A percentile compares a stretch with the other conserved stretches of the same genome.
These are phyloP conservation scores for Saturnispora diversa DNA, from an alignment of 805 yeast species.

Conservation along the genomic window DNA sequence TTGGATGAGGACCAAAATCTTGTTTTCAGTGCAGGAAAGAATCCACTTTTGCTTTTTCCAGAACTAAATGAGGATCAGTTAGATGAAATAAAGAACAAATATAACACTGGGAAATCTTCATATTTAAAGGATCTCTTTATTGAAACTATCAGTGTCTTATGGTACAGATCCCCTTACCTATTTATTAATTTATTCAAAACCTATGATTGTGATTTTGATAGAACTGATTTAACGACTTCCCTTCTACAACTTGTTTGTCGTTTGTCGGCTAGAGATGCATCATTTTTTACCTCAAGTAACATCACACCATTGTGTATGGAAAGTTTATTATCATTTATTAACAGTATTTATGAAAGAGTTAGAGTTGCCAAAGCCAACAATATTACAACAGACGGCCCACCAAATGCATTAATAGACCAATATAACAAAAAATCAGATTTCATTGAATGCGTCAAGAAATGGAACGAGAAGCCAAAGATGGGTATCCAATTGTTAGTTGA, in stretches of 20 bases:
- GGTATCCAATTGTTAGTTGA: constrained; percentile 64
- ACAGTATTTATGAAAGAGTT: constrained; percentile 49
- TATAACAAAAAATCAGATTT: constrained; percentile 62
- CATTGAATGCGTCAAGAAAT: constrained; percentile 61
- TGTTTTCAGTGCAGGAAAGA: constrained; percentile 26
- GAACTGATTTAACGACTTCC: constrained; percentile 65
- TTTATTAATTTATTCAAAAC: constrained; percentile 71
- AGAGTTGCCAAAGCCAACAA: constrained; percentile 27
- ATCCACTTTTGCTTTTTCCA: constrained; percentile 22
- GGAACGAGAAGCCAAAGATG: constrained; percentile 70
- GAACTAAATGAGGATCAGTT: constrained; percentile 23
- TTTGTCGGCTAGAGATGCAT: constrained; percentile 79
- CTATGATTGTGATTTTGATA: constrained; percentile 86
- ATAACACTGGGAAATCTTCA: constrained; percentile 40
- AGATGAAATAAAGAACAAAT: constrained; percentile 26
- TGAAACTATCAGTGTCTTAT: constrained; percentile 73
- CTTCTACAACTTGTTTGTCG: constrained; percentile 65
- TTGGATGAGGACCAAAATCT: constrained; percentile 23
- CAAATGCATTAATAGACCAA: constrained; percentile 33
- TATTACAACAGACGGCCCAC: constrained; percentile 13
- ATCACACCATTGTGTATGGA: constrained; percentile 94
- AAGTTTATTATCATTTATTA: constrained; percentile 66
- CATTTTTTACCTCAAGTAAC: constrained; percentile 65
- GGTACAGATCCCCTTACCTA: constrained; percentile 73
- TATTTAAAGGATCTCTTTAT: constrained; percentile 70